Conservation (phyloP, 345 rosid genomes). For the Draba incana region DNA sequence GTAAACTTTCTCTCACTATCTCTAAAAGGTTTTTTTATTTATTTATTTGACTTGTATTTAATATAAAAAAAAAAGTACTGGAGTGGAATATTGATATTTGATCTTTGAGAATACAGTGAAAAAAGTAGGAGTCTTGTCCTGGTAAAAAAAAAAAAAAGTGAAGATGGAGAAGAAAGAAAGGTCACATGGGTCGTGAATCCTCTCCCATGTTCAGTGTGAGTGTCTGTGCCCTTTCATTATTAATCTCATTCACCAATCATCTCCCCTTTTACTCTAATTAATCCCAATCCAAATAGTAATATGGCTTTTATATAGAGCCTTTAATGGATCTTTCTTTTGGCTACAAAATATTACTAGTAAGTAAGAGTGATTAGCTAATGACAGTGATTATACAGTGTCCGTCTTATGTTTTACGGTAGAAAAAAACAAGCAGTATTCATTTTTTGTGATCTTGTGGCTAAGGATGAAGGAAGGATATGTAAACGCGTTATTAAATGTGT, state of each 20-base stretch:
- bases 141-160: slow-evolving; percentile 1
- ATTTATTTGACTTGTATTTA: background rate
- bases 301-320: background rate
- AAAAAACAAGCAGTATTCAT: no score
- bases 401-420: no score
- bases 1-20: slow-evolving; percentile 5
- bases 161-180: slow-evolving; percentile 28
- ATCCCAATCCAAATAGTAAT: background rate
- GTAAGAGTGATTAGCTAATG: background rate
- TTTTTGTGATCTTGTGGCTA: slow-evolving; percentile 40
- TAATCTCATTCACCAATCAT: slow-evolving; percentile 2
- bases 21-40: background rate
- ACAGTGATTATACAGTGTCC: background rate
- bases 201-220: slow-evolving; percentile 32
- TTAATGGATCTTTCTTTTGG: background rate
- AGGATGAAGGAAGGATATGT: slow-evolving; percentile 2
- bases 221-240: slow-evolving; percentile 31
- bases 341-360: background rate
- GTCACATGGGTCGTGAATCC: slow-evolving; percentile 32
- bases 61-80: background rate
- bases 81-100: background rate
- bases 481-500: slow-evolving; percentile 33
- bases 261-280: background rate
- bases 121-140: slow-evolving; percentile 17
- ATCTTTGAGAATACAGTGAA: background rate